Evolutionary conservation across 2,329 filamentous ascomycete species (phyloP), one percentile per base, ranked within the genome.

Genomic region (Calonectria honghensis): DNA sequence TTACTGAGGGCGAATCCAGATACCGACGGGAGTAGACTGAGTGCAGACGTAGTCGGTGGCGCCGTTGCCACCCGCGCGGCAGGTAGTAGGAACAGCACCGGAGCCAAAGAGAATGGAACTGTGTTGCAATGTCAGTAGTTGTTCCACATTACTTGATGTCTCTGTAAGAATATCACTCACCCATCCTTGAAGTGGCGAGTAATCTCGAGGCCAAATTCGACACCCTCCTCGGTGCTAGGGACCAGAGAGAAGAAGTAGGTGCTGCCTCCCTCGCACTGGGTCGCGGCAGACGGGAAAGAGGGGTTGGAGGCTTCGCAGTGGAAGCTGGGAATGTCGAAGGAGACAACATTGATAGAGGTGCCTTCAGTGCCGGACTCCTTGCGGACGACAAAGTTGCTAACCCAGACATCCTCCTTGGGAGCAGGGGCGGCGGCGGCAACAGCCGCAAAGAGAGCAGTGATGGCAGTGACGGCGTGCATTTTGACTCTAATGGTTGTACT

Each of bases 351-450:
- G 51, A 72, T 41, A 31, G 70, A 35, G 14, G 70, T 68, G 35
- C 70, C 70, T 6, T 41, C 29, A 16, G 52, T 59, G 50, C 70
- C 24, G 16, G 70, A 72, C 37, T 64, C 54, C 70, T 72, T 72
- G 63, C 70, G 70, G 51, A 72, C 70, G 14, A 68, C 27, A 39
- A 72, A 72, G 51, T 72, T 72, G 70, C 70, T 68, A 4, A 72
- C 51, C 70, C 70, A 72, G 37, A 72, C 70, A 45, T 72, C 70
- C 70, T 72, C 70, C 63, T 72, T 72, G 32, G 70, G 51, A 57
- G 61, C 37, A 41, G 70, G 50, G 39, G 70, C 70, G n/a, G 70
- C 70, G 31, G 59, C 59, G 29, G 57, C 69, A 35, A 39, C 63
- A 18, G 51, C 63, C 27, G 70, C 70, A 31, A 72, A 72, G 51